Evolutionary conservation across 2,329 filamentous ascomycete species (phyloP).

Genomic region (Nigrograna mackinnonii): DNA sequence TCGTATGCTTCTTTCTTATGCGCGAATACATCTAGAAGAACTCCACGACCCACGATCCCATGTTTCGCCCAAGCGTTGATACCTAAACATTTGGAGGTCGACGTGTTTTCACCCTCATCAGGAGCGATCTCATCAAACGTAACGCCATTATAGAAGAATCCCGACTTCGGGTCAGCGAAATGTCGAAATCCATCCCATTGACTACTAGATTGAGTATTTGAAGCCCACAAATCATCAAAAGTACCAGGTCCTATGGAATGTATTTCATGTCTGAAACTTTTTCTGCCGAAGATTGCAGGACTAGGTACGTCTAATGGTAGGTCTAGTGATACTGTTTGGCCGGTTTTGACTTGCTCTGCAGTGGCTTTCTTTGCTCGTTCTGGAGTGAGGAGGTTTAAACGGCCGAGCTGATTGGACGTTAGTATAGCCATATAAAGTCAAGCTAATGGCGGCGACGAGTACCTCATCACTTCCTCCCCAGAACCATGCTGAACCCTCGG

Average conservation of each 20-base stretch:
- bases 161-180: constrained; percentile 29
- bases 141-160: constrained; percentile 35
- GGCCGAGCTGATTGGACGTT: constrained; percentile 53
- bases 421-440: background rate
- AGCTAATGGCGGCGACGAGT: constrained; percentile 2
- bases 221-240: background rate
- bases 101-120: constrained; percentile 15
- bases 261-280: constrained; percentile 50
- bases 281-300: constrained; percentile 59
- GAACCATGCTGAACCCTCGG: constrained; percentile 23
- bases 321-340: constrained; percentile 59
- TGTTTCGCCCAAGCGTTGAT: constrained; percentile 52
- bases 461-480: constrained; percentile 23
- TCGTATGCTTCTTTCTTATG: constrained; percentile 23
- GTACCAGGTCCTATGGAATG: background rate
- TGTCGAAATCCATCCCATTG: constrained; percentile 43
- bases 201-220: constrained; percentile 26
- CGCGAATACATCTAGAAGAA: constrained; percentile 57
- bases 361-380: constrained; percentile 56
- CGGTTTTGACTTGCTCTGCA: constrained; percentile 55
- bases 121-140: constrained; percentile 27
- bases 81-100: constrained; percentile 23
- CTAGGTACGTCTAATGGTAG: constrained; percentile 61
- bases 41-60: constrained; percentile 60
- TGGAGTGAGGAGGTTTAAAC: constrained; percentile 63